Evolutionary conservation across 148 eudicot species (phyloP).

Genomic region (Persicaria tinctoria): DNA sequence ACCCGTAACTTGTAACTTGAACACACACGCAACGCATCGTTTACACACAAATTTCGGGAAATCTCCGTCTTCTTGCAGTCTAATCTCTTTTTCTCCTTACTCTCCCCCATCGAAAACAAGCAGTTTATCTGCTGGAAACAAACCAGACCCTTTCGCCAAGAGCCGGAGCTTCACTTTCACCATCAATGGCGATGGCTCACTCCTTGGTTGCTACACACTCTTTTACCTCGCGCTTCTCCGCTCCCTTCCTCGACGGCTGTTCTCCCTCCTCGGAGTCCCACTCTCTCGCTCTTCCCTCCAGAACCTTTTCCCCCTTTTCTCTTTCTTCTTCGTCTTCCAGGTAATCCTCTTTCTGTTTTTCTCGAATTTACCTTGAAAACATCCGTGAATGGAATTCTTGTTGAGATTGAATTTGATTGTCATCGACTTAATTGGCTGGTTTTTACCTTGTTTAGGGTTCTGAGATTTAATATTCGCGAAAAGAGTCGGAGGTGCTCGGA

Average conservation of each 20-base stretch:
- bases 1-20: not conserved
- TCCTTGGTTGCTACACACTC: slow-evolving; percentile 12
- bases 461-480: slow-evolving; percentile 17
- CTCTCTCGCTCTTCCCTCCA: slow-evolving; percentile 29
- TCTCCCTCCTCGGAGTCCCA: slow-evolving; percentile 16
- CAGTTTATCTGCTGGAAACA: not conserved
- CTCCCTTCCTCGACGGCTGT: not conserved
- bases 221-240: slow-evolving; percentile 4
- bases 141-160: not conserved
- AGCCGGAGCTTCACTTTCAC: not conserved
- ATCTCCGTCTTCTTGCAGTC: not conserved
- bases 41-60: not conserved
- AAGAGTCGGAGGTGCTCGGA: slow-evolving; percentile 25
- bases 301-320: slow-evolving; percentile 17
- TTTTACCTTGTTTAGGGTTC: slow-evolving; percentile 17
- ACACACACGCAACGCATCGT: slow-evolving; percentile 3
- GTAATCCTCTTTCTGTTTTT: not conserved
- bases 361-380: not conserved
- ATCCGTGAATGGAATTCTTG: not conserved
- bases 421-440: not conserved
- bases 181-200: slow-evolving; percentile 14
- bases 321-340: slow-evolving; percentile 7
- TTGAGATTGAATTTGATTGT: not conserved
- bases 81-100: not conserved
- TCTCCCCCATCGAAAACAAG: not conserved